Evolutionary conservation across 2,329 filamentous ascomycete genomes (phyloP), one percentile per base, ranked within the genome.

Genomic region (Thelonectria rubi): DNA sequence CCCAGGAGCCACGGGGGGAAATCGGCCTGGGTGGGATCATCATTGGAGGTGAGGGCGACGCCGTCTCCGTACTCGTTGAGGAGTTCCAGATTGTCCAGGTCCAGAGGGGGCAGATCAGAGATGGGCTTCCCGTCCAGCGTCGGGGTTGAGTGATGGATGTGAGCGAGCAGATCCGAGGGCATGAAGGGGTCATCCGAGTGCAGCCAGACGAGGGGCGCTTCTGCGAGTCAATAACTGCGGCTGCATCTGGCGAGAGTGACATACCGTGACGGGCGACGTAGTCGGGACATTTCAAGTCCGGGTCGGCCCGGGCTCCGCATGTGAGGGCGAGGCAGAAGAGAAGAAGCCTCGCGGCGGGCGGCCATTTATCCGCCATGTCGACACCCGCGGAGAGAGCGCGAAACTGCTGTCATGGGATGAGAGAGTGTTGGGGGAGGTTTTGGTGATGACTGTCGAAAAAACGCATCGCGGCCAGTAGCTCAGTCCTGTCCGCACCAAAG

Each of bases 161-260:
- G 74, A 46, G 67, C 53, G 5, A 74, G 66, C 1, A 76, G 55
- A 21, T 76, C 74, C 46, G 69, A 73, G 1, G 74, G 74, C 64
- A 67, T 70, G 40, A 66, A 76, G 1, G 67, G 69, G n/a, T 76
- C 74, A 3, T 76, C 65, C 0, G 74, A 66, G 8, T 76, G 74
- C 20, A 76, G 66, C 74, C 74, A 76, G 3, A 76, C 32, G 15
- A 76, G 57, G 42, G 74, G 74, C 3, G 74, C 74, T 30, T 24
- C 3, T 76, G 61, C 9, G 26, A 15, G 17, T 3, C 34, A 7
- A 42, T 64, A 47, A 63, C 59, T 17, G 18, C 10, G 7, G 47
- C 17, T 20, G 39, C 47, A 24, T 21, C 26, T 30, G 26, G 21
- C n/a, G n/a, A n/a, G n/a, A n/a, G 21, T 24, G 39, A 70, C 71